Evolutionary conservation across 2,329 filamentous ascomycete genomes (phyloP).

Genomic region (Monilinia polystroma): DNA sequence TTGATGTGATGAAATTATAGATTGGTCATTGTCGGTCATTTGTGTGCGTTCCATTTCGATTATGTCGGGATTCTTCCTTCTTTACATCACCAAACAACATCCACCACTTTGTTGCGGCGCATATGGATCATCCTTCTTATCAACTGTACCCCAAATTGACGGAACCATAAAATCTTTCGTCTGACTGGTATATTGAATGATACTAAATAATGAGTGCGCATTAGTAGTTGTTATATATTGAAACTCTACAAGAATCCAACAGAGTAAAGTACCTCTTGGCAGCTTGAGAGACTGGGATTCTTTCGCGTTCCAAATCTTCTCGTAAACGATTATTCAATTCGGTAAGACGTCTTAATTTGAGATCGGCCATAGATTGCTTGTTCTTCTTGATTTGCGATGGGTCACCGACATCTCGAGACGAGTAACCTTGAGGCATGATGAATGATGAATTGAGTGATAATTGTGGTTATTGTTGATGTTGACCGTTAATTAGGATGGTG

Average conservation of each 20-base stretch:
- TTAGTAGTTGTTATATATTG: slow-evolving; percentile 20
- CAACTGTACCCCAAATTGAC: slow-evolving; percentile 91
- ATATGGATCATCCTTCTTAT: slow-evolving; percentile 97
- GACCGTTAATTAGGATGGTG: background rate
- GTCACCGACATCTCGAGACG: slow-evolving; percentile 65
- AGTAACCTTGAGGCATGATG: slow-evolving; percentile 62
- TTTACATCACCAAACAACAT: slow-evolving; percentile 93
- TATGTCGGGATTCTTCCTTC: slow-evolving; percentile 23
- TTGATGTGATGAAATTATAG: slow-evolving; percentile 23
- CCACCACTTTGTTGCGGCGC: slow-evolving; percentile 85
- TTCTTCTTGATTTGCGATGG: slow-evolving; percentile 78
- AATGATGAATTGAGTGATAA: background rate
- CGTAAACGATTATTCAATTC: slow-evolving; percentile 95
- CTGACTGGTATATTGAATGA: slow-evolving; percentile 97
- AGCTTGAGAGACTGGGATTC: slow-evolving; percentile 94
- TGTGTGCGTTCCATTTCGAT: slow-evolving; percentile 24
- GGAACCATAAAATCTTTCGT: slow-evolving; percentile 98
- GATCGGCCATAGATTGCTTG: slow-evolving; percentile 98
- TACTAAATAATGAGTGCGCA: slow-evolving; percentile 52
- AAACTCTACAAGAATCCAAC: background rate
- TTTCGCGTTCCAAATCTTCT: slow-evolving; percentile 91
- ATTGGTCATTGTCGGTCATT: slow-evolving; percentile 24
- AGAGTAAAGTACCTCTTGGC: slow-evolving; percentile 68
- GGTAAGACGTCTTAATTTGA: slow-evolving; percentile 93
- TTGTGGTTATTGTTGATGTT: background rate